Evolutionary conservation across 2,329 filamentous ascomycete genomes (phyloP).

Genomic region (Cephalotrichum gorgonifer): DNA sequence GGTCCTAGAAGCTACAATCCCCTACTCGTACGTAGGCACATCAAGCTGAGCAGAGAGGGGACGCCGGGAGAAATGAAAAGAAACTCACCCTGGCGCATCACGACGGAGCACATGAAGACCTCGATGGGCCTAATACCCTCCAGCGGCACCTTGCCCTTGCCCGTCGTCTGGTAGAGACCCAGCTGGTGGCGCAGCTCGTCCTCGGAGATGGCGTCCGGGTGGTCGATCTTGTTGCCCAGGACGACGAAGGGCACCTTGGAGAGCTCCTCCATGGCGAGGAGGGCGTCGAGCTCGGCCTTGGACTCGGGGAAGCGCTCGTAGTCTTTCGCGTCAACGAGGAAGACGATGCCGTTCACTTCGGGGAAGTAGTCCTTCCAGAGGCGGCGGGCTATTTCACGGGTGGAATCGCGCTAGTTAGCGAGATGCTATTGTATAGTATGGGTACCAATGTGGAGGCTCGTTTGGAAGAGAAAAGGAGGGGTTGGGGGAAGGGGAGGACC

Average conservation of each 20-base stretch:
- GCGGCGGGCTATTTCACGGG: slow-evolving; percentile 56
- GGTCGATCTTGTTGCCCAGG: slow-evolving; percentile 98
- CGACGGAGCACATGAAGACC: slow-evolving; percentile 98
- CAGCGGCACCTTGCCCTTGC: slow-evolving; percentile 86
- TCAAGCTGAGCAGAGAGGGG: too few relatives aligned
- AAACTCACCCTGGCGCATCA: slow-evolving; percentile 79
- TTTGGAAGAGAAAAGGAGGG: not conserved
- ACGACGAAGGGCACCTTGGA: slow-evolving; percentile 92
- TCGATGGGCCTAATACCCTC: slow-evolving; percentile 93
- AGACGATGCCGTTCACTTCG: slow-evolving; percentile 92
- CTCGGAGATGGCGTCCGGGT: slow-evolving; percentile 90
- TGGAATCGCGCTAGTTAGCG: not conserved
- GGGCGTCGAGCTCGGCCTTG: slow-evolving; percentile 92
- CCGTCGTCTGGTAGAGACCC: slow-evolving; percentile 90
- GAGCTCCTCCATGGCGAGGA: slow-evolving; percentile 94
- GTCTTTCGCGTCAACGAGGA: slow-evolving; percentile 96
- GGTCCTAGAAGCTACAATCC: not conserved
- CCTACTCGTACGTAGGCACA: too few relatives aligned
- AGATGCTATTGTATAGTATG: too few relatives aligned
- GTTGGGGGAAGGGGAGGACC: slow-evolving; percentile 9
- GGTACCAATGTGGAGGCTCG: too few relatives aligned
- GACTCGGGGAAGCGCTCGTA: slow-evolving; percentile 88
- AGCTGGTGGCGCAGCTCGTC: slow-evolving; percentile 88
- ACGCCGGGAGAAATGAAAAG: too few relatives aligned
- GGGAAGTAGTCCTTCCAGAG: slow-evolving; percentile 97